phyloP scores from a whole-genome alignment of 345 rosid species.

The Cardamine chenopodiifolia region DNA sequence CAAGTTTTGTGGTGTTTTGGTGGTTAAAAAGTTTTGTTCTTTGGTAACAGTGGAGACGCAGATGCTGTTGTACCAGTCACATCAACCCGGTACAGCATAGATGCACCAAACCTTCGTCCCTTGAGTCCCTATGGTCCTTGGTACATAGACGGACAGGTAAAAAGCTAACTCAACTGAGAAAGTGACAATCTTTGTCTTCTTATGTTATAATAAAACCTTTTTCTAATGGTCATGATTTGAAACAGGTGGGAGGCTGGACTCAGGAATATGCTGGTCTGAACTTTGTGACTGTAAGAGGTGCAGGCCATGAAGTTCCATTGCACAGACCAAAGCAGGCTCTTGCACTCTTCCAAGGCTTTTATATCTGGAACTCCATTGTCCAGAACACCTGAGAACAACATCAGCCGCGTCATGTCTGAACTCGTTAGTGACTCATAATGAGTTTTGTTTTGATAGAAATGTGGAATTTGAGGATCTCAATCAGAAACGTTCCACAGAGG shows the following conservation, averaged over 20 bases:
- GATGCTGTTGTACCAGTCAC: constrained; percentile 90
- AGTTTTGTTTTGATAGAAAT: constrained; percentile 15
- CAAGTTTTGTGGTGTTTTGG: constrained; percentile 2
- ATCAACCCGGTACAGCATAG: constrained; percentile 83
- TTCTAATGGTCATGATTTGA: constrained; percentile 5
- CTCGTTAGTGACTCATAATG: constrained; percentile 36
- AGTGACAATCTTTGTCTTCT: neutral
- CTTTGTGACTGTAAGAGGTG: constrained; percentile 86
- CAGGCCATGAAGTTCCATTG: constrained; percentile 93
- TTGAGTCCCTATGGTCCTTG: constrained; percentile 70
- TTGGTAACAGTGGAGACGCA: constrained; percentile 73
- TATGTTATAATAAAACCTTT: neutral
- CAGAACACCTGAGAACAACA: constrained; percentile 17
- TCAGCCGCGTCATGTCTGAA: constrained; percentile 41
- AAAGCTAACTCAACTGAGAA: constrained; percentile 2
- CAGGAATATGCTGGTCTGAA: constrained; percentile 81
- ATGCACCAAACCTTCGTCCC: constrained; percentile 75
- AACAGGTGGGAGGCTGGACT: constrained; percentile 97
- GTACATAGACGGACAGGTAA: constrained; percentile 88
- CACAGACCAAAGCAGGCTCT: constrained; percentile 84
- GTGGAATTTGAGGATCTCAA: neutral
- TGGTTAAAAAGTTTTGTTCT: constrained; percentile 4
- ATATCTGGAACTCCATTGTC: constrained; percentile 68
- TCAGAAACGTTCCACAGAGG: neutral
- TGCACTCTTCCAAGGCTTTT: constrained; percentile 71